Base-by-base conservation (phyloP, 2,329 filamentous ascomycete genomes). In the Colletotrichum sp. region DNA sequence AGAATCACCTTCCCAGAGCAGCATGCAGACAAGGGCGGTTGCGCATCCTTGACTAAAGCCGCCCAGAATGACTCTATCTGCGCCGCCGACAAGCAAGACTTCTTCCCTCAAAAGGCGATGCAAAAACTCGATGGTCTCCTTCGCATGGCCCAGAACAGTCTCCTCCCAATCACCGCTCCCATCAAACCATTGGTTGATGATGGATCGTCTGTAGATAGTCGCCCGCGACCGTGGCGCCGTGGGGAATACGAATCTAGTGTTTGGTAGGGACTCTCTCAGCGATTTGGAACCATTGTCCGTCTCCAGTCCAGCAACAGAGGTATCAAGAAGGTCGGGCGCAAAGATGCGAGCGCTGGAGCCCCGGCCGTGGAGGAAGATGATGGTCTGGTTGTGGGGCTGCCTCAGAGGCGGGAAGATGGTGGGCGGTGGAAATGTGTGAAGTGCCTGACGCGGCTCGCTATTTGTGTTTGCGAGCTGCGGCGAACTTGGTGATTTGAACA, bases 31-130 rank as follows among this genome's bases (percentile, higher is more conserved):
- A 74, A 91, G 74, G 0, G 84, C 81, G 57, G 87, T 86, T 4
- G 89, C 89, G 77, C 88, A 89, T 1, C 90, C 90, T 77, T 91
- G 90, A 65, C 90, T 91, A 21, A 91, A 80, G 0, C 90, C 90
- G 52, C 87, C 86, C 0, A 92, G 76, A 2, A 90, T 80, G 0
- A 91, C 80, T 57, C 85, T 87, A 15, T 77, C 67, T 1, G 82
- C 77, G 5, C 87, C 85, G 0, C 82, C 82, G 0, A 90, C 72
- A 0, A 79, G n/a, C 1, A 67, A 78, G 1, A 85, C 82, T 74
- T 89, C 88, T 0, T 74, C 57, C 5, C 72, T 67, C 1, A 90
- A 12, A 1, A 90, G 75, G 0, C 36, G 77, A 52, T 88, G 86
- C 0, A 90, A 65, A 71, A 85, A 86, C 10, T 77, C 77, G 4